Conservation (phyloP, 2,329 filamentous ascomycete species). For the Microdochium nivale region DNA sequence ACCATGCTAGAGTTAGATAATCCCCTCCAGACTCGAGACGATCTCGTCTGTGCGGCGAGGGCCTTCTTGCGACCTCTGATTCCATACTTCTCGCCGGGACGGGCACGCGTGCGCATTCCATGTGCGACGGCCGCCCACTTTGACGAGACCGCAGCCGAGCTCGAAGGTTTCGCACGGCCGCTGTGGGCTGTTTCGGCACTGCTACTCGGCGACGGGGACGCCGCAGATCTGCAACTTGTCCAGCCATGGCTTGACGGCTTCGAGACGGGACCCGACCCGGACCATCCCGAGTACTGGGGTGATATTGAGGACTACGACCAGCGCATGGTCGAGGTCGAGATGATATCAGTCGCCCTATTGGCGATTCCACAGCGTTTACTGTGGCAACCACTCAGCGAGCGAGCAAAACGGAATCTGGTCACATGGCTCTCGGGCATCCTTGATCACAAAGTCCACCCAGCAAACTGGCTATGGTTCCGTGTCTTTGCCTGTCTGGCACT, state of each 20-base stretch:
- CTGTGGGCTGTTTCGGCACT: slow-evolving; percentile 24
- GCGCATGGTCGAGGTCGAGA: slow-evolving; percentile 45
- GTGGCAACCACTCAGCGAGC: slow-evolving; percentile 14
- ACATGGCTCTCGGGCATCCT: slow-evolving; percentile 34
- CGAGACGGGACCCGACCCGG: slow-evolving; percentile 21
- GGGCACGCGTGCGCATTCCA: too few relatives aligned
- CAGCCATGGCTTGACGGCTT: slow-evolving; percentile 22
- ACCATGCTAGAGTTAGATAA: too few relatives aligned
- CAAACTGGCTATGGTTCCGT: slow-evolving; percentile 45
- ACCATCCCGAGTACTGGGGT: slow-evolving; percentile 35
- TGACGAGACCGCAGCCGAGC: slow-evolving; percentile 32
- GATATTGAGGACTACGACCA: slow-evolving; percentile 35
- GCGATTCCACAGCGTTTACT: slow-evolving; percentile 28
- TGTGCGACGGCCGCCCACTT: slow-evolving; percentile 28
- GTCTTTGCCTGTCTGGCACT: slow-evolving; percentile 39
- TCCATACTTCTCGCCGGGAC: too few relatives aligned
- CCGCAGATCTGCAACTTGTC: background rate
- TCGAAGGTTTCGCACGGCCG: slow-evolving; percentile 34
- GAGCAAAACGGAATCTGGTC: slow-evolving; percentile 22
- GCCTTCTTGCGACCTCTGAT: too few relatives aligned
- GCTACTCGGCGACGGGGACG: slow-evolving; percentile 16
- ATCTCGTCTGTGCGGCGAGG: too few relatives aligned
- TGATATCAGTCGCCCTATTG: slow-evolving; percentile 38
- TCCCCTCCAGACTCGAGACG: too few relatives aligned
- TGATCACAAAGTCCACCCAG: slow-evolving; percentile 32